Conservation (phyloP, 2,329 filamentous ascomycete species). For the Aspergillus amoenus region DNA sequence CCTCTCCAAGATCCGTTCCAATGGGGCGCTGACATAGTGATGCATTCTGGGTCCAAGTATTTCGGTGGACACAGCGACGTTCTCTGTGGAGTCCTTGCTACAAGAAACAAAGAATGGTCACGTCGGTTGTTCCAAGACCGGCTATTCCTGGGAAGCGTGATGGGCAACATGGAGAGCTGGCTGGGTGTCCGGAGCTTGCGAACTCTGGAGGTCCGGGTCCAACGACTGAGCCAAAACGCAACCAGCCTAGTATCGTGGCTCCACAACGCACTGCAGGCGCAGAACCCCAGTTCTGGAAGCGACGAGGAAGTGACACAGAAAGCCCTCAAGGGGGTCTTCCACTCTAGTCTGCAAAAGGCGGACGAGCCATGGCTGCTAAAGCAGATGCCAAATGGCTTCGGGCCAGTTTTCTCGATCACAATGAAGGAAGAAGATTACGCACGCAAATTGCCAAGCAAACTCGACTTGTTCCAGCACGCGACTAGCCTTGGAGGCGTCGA, state of each 20-base stretch:
- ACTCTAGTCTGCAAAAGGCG: slow-evolving; percentile 76
- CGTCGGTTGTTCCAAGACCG: slow-evolving; percentile 65
- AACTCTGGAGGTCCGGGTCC: slow-evolving; percentile 80
- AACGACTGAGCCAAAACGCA: slow-evolving; percentile 72
- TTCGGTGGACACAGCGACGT: slow-evolving; percentile 93
- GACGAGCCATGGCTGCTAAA: slow-evolving; percentile 69
- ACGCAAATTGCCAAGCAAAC: slow-evolving; percentile 69
- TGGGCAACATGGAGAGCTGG: slow-evolving; percentile 92
- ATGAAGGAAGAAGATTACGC: slow-evolving; percentile 64
- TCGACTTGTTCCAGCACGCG: slow-evolving; percentile 87
- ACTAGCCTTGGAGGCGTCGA: slow-evolving; percentile 93
- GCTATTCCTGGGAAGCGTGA: slow-evolving; percentile 74
- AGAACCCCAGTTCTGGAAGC: slow-evolving; percentile 38
- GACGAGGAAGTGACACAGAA: slow-evolving; percentile 49
- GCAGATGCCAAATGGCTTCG: slow-evolving; percentile 91
- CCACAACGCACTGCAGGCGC: slow-evolving; percentile 47
- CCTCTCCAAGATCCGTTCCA: slow-evolving; percentile 82
- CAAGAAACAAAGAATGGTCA: slow-evolving; percentile 62
- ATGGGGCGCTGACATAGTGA: slow-evolving; percentile 78
- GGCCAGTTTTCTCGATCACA: slow-evolving; percentile 79
- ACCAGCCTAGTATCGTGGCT: slow-evolving; percentile 72
- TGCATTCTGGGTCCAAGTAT: slow-evolving; percentile 96
- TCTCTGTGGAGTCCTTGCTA: slow-evolving; percentile 79
- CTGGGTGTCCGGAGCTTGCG: slow-evolving; percentile 81
- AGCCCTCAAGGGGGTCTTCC: slow-evolving; percentile 63